Conservation (phyloP, 2,329 filamentous ascomycete genomes). For the Verticillium tricorpus region DNA sequence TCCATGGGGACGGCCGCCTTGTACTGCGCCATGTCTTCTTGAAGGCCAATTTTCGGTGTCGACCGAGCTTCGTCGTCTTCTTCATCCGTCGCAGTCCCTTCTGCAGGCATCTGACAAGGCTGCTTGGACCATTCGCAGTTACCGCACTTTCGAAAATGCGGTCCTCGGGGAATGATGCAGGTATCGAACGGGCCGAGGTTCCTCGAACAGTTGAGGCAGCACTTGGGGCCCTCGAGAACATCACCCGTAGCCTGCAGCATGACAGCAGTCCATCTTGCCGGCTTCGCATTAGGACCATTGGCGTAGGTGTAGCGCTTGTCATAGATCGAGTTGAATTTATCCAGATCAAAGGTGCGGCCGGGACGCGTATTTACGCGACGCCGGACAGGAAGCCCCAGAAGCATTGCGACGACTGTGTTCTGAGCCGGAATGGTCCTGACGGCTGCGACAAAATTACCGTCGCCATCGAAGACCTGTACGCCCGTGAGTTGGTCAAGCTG, state of each 20-base stretch:
- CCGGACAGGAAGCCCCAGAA: conserved; percentile 31
- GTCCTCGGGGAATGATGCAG: conserved; percentile 38
- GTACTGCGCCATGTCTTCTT: neutral
- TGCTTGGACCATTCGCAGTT: conserved; percentile 47
- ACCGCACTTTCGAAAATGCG: conserved; percentile 41
- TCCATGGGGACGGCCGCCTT: neutral
- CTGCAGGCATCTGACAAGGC: conserved; percentile 18
- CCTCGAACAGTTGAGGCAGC: conserved; percentile 37
- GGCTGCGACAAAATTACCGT: conserved; percentile 31
- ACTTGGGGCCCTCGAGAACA: conserved; percentile 24
- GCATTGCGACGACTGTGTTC: conserved; percentile 34
- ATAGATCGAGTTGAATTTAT: conserved; percentile 35
- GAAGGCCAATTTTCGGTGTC: neutral
- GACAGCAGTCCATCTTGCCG: conserved; percentile 38
- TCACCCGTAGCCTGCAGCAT: conserved; percentile 47
- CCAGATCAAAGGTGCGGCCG: conserved; percentile 33
- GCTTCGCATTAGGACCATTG: conserved; percentile 12
- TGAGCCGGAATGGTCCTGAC: conserved; percentile 29
- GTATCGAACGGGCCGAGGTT: conserved; percentile 38
- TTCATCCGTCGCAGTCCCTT: neutral
- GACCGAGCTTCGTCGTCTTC: neutral
- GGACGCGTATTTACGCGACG: conserved; percentile 36
- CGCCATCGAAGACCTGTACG: conserved; percentile 29
- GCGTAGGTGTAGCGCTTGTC: conserved; percentile 35
- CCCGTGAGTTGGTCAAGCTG: neutral